phyloP scores from a whole-genome alignment of 2,329 filamentous ascomycete genomes.

The Neonectria faginata region DNA sequence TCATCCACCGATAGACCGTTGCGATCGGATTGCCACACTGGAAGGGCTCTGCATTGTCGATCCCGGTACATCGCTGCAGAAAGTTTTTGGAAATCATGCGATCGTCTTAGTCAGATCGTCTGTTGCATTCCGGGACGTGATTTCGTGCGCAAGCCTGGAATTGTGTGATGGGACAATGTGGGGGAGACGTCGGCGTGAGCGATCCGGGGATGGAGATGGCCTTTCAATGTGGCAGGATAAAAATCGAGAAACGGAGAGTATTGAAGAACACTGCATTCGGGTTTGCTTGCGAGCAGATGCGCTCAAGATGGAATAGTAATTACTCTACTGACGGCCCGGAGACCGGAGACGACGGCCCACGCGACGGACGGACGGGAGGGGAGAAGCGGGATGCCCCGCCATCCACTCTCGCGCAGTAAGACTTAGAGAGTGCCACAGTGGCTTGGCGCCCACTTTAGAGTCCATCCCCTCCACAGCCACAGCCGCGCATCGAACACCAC shows the following conservation, averaged over 20 bases:
- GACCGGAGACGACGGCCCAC: not conserved
- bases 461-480: slow-evolving; percentile 15
- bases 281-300: not conserved
- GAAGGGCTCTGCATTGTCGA: not conserved
- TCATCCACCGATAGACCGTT: not conserved
- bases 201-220: not conserved
- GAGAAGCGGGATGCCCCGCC: slow-evolving; percentile 16
- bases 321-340: slow-evolving; percentile 1
- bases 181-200: slow-evolving; percentile 12
- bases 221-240: too few relatives aligned
- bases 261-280: not conserved
- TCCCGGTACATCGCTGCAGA: slow-evolving; percentile 1
- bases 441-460: slow-evolving; percentile 14
- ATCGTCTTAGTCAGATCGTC: slow-evolving; percentile 18
- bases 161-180: slow-evolving; percentile 20
- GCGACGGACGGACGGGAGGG: slow-evolving; percentile 6
- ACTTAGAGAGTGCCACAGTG: slow-evolving; percentile 22
- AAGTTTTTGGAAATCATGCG: slow-evolving; percentile 10
- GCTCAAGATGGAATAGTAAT: not conserved
- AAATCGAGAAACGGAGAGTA: not conserved
- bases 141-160: slow-evolving; percentile 24
- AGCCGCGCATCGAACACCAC: slow-evolving; percentile 4
- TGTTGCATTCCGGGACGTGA: slow-evolving; percentile 22
- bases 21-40: slow-evolving; percentile 10
- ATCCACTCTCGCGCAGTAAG: slow-evolving; percentile 12